Conservation (phyloP, 2,329 filamentous ascomycete species). For the Colletotrichum euphorbiae region DNA sequence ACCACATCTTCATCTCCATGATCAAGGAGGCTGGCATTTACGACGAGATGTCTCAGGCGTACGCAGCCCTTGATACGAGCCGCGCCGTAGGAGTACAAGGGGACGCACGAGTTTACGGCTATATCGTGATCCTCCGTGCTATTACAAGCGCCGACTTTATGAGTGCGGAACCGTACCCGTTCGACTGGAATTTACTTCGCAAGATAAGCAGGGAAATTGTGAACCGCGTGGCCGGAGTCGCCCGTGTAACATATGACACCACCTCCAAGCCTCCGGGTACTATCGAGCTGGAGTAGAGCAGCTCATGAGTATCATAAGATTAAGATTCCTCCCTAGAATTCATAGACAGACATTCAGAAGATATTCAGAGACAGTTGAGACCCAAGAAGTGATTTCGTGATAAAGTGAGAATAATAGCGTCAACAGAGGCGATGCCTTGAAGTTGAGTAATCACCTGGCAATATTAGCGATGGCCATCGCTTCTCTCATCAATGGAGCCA, state of each 20-base stretch:
- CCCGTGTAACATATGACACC: constrained; percentile 71
- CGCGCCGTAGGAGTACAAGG: constrained; percentile 51
- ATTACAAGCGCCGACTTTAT: constrained; percentile 51
- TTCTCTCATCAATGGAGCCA: no score
- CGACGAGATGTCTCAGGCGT: constrained; percentile 64
- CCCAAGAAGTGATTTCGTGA: no score
- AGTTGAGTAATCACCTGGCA: no score
- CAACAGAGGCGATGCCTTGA: no score
- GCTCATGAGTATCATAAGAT: no score
- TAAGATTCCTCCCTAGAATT: no score
- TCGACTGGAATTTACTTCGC: constrained; percentile 72
- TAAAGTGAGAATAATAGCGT: no score
- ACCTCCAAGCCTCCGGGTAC: constrained; percentile 37
- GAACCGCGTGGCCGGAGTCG: constrained; percentile 75
- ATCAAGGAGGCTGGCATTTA: constrained; percentile 80
- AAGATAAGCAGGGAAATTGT: constrained; percentile 72
- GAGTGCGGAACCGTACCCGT: constrained; percentile 73
- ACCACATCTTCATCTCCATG: constrained; percentile 81
- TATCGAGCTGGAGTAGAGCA: constrained; percentile 6
- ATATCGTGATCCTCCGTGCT: constrained; percentile 55
- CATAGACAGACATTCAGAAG: no score
- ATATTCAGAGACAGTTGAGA: no score
- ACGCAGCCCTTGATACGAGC: constrained; percentile 58
- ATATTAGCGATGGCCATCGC: no score
- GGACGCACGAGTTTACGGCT: constrained; percentile 47